These are phyloP conservation scores for Biscutella auriculata DNA, from an alignment of 441 rosid species.

Conservation along the genomic window DNA sequence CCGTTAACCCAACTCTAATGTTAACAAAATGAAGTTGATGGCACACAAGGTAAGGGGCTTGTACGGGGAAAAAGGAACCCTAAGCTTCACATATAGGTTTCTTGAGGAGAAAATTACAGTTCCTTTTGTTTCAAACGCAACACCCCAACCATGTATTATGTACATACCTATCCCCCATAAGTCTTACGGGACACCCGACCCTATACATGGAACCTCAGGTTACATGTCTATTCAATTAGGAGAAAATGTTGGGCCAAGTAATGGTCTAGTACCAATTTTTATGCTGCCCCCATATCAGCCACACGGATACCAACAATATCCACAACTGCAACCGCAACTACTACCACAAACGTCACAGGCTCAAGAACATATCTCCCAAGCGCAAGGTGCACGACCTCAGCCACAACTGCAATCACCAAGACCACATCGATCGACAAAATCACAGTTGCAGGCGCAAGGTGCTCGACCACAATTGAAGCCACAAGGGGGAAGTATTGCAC, in stretches of 20 bases:
- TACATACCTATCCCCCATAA: constrained; percentile 18
- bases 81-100: constrained; percentile 21
- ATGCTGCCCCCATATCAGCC: constrained; percentile 16
- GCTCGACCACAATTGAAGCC: neutral
- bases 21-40: constrained; percentile 10
- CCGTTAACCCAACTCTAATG: neutral
- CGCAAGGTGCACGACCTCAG: neutral
- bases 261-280: constrained; percentile 17
- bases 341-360: neutral
- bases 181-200: constrained; percentile 7
- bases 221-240: constrained; percentile 13
- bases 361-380: neutral
- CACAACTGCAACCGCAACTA: neutral
- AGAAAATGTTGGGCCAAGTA: neutral
- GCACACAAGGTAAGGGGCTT: constrained; percentile 15
- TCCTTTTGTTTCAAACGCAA: neutral
- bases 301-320: constrained; percentile 16
- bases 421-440: neutral
- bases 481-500: neutral
- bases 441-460: neutral
- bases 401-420: neutral
- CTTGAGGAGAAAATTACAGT: neutral
- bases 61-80: constrained; percentile 15
- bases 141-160: constrained; percentile 13
- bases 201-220: neutral